Evolutionary conservation across 805 yeast species (phyloP).

Genomic region (Deakozyma indianensis): DNA sequence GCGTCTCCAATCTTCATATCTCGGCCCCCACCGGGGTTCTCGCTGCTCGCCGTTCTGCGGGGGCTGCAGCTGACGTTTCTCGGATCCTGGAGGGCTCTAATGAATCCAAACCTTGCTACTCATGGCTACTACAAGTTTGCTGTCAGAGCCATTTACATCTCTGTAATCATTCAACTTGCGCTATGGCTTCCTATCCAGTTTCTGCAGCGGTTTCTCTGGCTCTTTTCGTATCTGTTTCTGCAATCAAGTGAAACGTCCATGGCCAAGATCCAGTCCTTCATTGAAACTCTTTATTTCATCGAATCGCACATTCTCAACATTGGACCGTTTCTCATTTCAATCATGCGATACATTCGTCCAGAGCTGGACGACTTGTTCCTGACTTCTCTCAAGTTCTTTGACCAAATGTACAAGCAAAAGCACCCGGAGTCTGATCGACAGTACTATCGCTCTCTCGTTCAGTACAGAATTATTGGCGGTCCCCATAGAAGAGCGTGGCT

Average conservation of each 20-base stretch:
- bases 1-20: constrained; percentile 47
- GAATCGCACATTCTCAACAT: constrained; percentile 27
- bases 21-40: constrained; percentile 41
- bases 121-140: constrained; percentile 26
- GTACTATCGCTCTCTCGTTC: constrained; percentile 11
- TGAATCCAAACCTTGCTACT: constrained; percentile 27
- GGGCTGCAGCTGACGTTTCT: constrained; percentile 39
- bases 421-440: constrained; percentile 24
- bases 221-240: constrained; percentile 9
- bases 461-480: constrained; percentile 3
- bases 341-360: constrained; percentile 23
- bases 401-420: constrained; percentile 22
- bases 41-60: constrained; percentile 32
- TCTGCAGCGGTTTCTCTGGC: constrained; percentile 11
- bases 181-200: constrained; percentile 20
- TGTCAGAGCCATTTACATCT: constrained; percentile 22
- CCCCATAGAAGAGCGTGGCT: neutral
- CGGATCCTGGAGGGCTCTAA: constrained; percentile 33
- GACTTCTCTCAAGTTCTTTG: constrained; percentile 26
- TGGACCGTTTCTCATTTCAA: constrained; percentile 26
- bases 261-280: constrained; percentile 9
- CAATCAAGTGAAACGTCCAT: constrained; percentile 6
- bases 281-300: constrained; percentile 18
- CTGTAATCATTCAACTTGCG: constrained; percentile 24
- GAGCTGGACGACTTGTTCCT: constrained; percentile 27